A percentile compares a stretch with the other conserved stretches of the same genome.
Conservation (phyloP, 768 basidiomycete genomes). For the Tephrocybe sp. region DNA sequence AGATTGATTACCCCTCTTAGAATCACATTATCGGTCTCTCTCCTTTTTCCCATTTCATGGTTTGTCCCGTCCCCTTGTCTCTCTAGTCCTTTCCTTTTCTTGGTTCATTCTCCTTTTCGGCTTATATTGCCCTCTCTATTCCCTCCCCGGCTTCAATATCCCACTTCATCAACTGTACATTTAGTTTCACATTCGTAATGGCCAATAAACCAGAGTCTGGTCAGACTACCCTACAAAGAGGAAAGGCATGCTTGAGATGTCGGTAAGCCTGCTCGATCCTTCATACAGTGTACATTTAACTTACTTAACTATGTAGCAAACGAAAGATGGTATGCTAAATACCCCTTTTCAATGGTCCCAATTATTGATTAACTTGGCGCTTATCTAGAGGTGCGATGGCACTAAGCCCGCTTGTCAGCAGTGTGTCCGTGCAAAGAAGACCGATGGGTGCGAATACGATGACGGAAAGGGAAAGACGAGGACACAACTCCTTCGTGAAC, state of each 20-base stretch:
- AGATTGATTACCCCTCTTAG: slow-evolving; percentile 10
- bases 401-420: slow-evolving; percentile 76
- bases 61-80: slow-evolving; percentile 22
- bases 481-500: slow-evolving; percentile 76
- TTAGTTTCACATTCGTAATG: slow-evolving; percentile 40
- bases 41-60: slow-evolving; percentile 23
- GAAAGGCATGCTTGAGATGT: slow-evolving; percentile 73
- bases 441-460: slow-evolving; percentile 74
- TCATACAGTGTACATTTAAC: slow-evolving; percentile 12
- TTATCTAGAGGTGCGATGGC: slow-evolving; percentile 70
- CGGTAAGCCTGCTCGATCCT: slow-evolving; percentile 38
- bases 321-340: slow-evolving; percentile 57
- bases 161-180: slow-evolving; percentile 26
- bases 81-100: slow-evolving; percentile 19
- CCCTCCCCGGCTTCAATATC: slow-evolving; percentile 15
- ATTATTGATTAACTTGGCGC: slow-evolving; percentile 6
- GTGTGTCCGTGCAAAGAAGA: slow-evolving; percentile 75
- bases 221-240: slow-evolving; percentile 54
- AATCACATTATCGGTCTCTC: slow-evolving; percentile 6
- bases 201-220: slow-evolving; percentile 45
- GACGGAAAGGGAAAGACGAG: slow-evolving; percentile 84
- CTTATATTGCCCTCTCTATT: slow-evolving; percentile 28
- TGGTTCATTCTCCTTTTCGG: slow-evolving; percentile 21
- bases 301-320: slow-evolving; percentile 41
- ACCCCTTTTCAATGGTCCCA: not conserved